These are phyloP conservation scores for Pulveroboletus sp. DNA, from an alignment of 1,284 basidiomycete species.

Conservation along the genomic window DNA sequence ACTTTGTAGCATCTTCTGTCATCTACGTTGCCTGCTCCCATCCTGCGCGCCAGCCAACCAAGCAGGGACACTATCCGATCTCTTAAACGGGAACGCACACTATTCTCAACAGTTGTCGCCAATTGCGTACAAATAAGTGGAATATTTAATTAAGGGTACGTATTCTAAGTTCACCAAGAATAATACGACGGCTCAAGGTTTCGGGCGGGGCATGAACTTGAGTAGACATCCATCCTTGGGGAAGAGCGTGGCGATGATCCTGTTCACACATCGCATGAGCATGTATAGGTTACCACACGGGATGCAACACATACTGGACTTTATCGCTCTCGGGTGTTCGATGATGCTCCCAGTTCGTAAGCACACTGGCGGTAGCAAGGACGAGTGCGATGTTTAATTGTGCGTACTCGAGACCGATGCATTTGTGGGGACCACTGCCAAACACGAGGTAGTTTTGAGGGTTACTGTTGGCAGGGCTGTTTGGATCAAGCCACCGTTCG, in stretches of 20 bases:
- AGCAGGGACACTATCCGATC: no score
- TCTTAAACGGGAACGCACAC: background rate
- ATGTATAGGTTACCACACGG: background rate
- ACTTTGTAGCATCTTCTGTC: no score
- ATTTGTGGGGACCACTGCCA: constrained; percentile 90
- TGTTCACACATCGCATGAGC: constrained; percentile 26
- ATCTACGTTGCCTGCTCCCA: no score
- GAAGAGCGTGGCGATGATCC: constrained; percentile 92
- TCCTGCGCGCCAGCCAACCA: no score
- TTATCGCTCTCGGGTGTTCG: constrained; percentile 77
- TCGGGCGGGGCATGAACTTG: constrained; percentile 62
- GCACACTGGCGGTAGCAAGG: constrained; percentile 78
- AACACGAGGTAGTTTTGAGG: constrained; percentile 97
- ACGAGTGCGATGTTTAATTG: constrained; percentile 88
- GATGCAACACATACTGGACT: constrained; percentile 62
- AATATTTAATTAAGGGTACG: constrained; percentile 8
- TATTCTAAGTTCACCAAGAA: background rate
- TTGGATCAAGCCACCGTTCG: constrained; percentile 90
- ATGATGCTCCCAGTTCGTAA: constrained; percentile 90
- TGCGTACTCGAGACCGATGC: constrained; percentile 93
- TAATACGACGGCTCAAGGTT: constrained; percentile 14
- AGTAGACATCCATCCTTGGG: constrained; percentile 89
- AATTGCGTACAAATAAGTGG: constrained; percentile 14
- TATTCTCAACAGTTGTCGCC: background rate
- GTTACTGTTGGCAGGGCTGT: constrained; percentile 78